Conservation (phyloP, 805 yeast genomes). For the Ogataea methanolica region DNA sequence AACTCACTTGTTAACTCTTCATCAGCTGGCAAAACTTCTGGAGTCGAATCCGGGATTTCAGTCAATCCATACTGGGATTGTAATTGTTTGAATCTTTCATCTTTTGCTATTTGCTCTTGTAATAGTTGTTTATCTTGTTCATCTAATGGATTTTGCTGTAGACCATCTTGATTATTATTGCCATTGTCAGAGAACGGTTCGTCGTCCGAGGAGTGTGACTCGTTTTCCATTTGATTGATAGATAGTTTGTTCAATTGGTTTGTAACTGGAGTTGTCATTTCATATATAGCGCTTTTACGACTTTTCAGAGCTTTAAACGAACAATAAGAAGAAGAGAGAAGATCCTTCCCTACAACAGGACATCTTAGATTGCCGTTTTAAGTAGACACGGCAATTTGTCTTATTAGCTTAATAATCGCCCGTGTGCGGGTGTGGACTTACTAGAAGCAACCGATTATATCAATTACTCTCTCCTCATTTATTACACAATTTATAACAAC, state of each 20-base stretch:
- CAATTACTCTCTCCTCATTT: no score
- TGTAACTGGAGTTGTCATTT: not conserved
- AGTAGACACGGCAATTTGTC: no score
- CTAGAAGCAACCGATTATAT: no score
- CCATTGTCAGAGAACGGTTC: conserved; percentile 7
- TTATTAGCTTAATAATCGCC: no score
- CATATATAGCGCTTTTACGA: no score
- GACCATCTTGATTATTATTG: conserved; percentile 6
- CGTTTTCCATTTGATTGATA: not conserved
- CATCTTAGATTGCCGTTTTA: no score
- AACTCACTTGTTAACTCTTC: conserved; percentile 54
- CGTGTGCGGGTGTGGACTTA: no score
- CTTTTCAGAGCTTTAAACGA: no score
- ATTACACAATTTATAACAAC: no score
- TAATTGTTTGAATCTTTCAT: conserved; percentile 14
- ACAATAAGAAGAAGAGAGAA: no score
- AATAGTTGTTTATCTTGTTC: conserved; percentile 9
- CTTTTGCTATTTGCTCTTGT: conserved; percentile 1
- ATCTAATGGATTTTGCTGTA: no score
- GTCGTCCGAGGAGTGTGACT: conserved; percentile 6
- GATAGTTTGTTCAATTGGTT: not conserved
- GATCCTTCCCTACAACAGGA: no score
- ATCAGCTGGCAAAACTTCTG: conserved; percentile 64
- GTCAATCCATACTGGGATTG: conserved; percentile 27
- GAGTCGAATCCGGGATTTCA: conserved; percentile 35